A percentile compares a stretch with the other conserved stretches of the same genome.
phyloP scores from a whole-genome alignment of 305 asterid species.

The Fraxinus floribunda region DNA sequence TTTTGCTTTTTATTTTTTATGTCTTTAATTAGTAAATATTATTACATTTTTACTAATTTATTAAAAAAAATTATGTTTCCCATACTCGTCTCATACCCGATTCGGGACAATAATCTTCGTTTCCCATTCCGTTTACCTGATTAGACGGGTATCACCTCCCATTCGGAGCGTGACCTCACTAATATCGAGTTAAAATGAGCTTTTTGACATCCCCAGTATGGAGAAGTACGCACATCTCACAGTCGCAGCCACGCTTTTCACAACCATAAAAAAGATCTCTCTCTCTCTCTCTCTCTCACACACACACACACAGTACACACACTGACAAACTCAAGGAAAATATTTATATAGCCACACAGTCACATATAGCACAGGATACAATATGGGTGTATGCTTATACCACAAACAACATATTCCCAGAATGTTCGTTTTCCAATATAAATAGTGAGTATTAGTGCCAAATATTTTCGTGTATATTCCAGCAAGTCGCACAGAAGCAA shows the following conservation, averaged over 20 bases:
- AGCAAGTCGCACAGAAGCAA: conserved; percentile 27
- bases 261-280: conserved; percentile 22
- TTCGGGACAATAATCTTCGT: too few relatives aligned
- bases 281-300: not conserved
- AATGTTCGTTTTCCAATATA: conserved; percentile 50
- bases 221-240: not conserved
- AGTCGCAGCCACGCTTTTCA: conserved; percentile 30
- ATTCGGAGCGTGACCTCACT: too few relatives aligned
- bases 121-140: too few relatives aligned
- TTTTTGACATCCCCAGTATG: too few relatives aligned
- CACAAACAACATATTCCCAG: conserved; percentile 55
- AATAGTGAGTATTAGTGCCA: conserved; percentile 8
- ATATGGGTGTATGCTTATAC: conserved; percentile 11
- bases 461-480: conserved; percentile 26
- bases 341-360: not conserved
- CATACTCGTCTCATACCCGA: too few relatives aligned
- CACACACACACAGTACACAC: not conserved
- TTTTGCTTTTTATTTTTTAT: too few relatives aligned
- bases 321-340: not conserved
- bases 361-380: conserved; percentile 3
- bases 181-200: too few relatives aligned
- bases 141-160: too few relatives aligned
- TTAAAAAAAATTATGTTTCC: too few relatives aligned
- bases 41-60: too few relatives aligned
- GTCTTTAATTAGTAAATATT: too few relatives aligned